Conservation (phyloP, 1,284 basidiomycete genomes). For the Ustanciosporium gigantosporum region DNA sequence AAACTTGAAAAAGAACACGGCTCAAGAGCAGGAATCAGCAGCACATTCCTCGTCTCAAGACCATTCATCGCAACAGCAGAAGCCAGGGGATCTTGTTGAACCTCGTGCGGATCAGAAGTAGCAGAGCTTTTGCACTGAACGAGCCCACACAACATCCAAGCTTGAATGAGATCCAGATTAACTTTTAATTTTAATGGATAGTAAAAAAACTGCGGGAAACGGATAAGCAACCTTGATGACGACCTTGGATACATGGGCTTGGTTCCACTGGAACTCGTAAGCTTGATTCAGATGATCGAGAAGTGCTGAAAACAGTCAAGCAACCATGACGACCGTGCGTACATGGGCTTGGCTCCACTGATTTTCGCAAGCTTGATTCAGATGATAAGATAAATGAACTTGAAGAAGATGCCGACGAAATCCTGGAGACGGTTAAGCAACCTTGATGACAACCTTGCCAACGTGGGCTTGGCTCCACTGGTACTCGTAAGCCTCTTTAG, state of each 20-base stretch:
- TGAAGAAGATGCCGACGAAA: too few relatives aligned
- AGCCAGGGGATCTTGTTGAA: background rate
- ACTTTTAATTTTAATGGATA: too few relatives aligned
- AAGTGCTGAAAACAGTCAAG: too few relatives aligned
- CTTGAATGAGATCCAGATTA: too few relatives aligned
- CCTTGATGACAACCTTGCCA: constrained; percentile 47
- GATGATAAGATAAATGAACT: too few relatives aligned
- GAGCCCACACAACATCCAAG: too few relatives aligned
- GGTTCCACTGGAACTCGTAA: constrained; percentile 63
- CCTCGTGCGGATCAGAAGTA: too few relatives aligned
- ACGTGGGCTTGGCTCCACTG: constrained; percentile 58
- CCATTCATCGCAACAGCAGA: background rate
- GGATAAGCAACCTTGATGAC: constrained; percentile 35
- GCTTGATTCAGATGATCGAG: too few relatives aligned
- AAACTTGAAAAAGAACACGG: constrained; percentile 32
- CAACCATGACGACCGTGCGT: background rate
- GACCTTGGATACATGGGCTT: constrained; percentile 47
- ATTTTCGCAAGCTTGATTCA: too few relatives aligned
- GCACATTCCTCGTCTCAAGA: constrained; percentile 2
- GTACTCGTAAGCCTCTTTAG: constrained; percentile 64
- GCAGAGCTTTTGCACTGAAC: too few relatives aligned
- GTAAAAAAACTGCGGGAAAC: too few relatives aligned
- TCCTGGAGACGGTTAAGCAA: too few relatives aligned
- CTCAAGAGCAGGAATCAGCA: constrained; percentile 6
- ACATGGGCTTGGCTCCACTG: background rate